Conservation (phyloP, 768 basidiomycete species). For the Phylloporus arenicola region DNA sequence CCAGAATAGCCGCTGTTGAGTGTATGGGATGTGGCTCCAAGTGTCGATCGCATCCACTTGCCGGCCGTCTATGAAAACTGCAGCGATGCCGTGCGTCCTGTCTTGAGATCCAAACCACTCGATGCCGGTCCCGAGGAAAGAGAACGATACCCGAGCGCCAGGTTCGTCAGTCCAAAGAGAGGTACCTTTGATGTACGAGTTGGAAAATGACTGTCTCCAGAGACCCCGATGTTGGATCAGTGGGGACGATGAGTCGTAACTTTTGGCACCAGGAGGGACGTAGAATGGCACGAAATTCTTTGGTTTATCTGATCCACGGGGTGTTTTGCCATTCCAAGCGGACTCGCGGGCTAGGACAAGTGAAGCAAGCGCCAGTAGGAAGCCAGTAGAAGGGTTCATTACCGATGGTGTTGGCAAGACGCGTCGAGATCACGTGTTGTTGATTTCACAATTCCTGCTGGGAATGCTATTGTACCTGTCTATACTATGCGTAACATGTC, state of each 20-base stretch:
- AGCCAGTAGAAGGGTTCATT: slow-evolving; percentile 6
- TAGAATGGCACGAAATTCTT: slow-evolving; percentile 62
- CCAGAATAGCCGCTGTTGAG: slow-evolving; percentile 66
- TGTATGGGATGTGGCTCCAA: slow-evolving; percentile 32
- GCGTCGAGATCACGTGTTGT: slow-evolving; percentile 22
- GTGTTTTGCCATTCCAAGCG: slow-evolving; percentile 67
- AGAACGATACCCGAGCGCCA: slow-evolving; percentile 48
- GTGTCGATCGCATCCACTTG: slow-evolving; percentile 42
- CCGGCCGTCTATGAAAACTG: slow-evolving; percentile 55
- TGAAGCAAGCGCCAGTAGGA: slow-evolving; percentile 5
- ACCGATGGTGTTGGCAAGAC: neutral
- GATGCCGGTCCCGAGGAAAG: slow-evolving; percentile 68
- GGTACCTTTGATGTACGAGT: slow-evolving; percentile 45
- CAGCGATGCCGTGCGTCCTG: slow-evolving; percentile 47
- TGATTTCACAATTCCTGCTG: slow-evolving; percentile 12
- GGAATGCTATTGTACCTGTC: slow-evolving; percentile 30
- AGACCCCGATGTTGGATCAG: slow-evolving; percentile 56
- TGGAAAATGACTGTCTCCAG: slow-evolving; percentile 54
- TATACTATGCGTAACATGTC: slow-evolving; percentile 30
- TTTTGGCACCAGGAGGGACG: slow-evolving; percentile 66
- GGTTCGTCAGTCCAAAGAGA: slow-evolving; percentile 45
- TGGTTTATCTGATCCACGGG: slow-evolving; percentile 41
- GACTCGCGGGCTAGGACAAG: slow-evolving; percentile 29
- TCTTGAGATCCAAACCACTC: slow-evolving; percentile 72
- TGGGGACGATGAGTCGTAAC: slow-evolving; percentile 65